Base-by-base conservation (phyloP, 257 asterid genomes). In the Echium plantagineum region DNA sequence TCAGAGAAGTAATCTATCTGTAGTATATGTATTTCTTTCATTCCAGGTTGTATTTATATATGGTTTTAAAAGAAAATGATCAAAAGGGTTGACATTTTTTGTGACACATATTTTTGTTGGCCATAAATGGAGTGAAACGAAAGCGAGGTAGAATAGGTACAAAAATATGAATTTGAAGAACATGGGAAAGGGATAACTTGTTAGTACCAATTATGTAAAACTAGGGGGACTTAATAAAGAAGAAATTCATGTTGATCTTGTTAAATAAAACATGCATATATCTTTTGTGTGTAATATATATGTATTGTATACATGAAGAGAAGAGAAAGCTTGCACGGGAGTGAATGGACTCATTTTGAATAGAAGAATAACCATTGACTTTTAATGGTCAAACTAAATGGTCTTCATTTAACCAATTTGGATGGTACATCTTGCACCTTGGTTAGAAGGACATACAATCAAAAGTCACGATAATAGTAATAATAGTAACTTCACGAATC, bases 281-380 rank as follows among this genome's bases (percentile, higher is more conserved):
- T 24, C 3, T 24, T 2, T 16, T 18, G 48, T 7, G 30, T 48
- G 52, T 28, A 65, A 28, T 26, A 26, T 26, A 59, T 57, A 61
- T 35, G 21, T 12, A 31, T 16, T 28, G 24, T 51, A 21, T 20
- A 9, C 0, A 19, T 13, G 20, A 30, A 1, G 18, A 60, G 51
- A 28, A 18, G 32, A 55, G 20, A 24, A 42, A 62, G 56, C 32
- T 46, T 66, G 56, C 32, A 66, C 15, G 17, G 53, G 38, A 38
- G 55, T 67, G 68, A 51, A 74, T 66, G 78, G 80, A 77, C 63
- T 67, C 59, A 64, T 62, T 75, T 75, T 15, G 48, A 55, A 76
- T 48, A 35, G 12, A 21, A 66, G 35, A 66, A 61, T 64, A 57
- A 62, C 94, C 87, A 60, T 68, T 74, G 71, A 48, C 70, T 54